Evolutionary conservation across 495 filamentous ascomycete genomes (phyloP).

Genomic region (Trichocladium antarcticum): DNA sequence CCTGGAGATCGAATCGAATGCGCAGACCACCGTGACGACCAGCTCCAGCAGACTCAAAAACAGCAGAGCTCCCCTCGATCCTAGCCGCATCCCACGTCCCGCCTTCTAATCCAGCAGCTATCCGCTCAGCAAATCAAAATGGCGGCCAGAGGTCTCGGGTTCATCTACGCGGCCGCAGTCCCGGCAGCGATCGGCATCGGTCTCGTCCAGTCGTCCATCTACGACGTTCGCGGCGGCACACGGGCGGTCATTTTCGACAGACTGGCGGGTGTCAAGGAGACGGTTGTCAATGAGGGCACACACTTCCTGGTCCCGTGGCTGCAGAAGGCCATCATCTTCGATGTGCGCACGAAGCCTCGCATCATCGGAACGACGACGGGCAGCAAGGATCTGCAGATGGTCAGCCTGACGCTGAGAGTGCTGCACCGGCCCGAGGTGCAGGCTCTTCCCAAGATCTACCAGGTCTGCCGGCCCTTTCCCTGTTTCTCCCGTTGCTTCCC

Average conservation of each 20-base stretch:
- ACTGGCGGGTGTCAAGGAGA: constrained; percentile 81
- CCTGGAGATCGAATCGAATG: constrained; percentile 1
- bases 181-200: constrained; percentile 54
- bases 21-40: background rate
- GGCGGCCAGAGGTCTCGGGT: constrained; percentile 48
- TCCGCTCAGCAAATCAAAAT: constrained; percentile 23
- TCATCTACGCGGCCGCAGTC: constrained; percentile 58
- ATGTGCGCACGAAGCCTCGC: constrained; percentile 93
- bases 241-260: constrained; percentile 98
- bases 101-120: background rate
- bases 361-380: constrained; percentile 98
- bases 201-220: constrained; percentile 65
- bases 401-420: constrained; percentile 92
- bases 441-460: constrained; percentile 92
- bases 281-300: constrained; percentile 88
- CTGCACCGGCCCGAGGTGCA: constrained; percentile 90
- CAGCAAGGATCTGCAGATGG: constrained; percentile 99
- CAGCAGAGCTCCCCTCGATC: background rate
- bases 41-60: background rate
- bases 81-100: no score
- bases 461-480: no score
- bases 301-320: constrained; percentile 96
- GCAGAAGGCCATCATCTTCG: constrained; percentile 88
- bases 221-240: constrained; percentile 91
- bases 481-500: constrained; percentile 49